Evolutionary conservation across 441 rosid species (phyloP).

Genomic region (Pelargonium myrrhifolium): DNA sequence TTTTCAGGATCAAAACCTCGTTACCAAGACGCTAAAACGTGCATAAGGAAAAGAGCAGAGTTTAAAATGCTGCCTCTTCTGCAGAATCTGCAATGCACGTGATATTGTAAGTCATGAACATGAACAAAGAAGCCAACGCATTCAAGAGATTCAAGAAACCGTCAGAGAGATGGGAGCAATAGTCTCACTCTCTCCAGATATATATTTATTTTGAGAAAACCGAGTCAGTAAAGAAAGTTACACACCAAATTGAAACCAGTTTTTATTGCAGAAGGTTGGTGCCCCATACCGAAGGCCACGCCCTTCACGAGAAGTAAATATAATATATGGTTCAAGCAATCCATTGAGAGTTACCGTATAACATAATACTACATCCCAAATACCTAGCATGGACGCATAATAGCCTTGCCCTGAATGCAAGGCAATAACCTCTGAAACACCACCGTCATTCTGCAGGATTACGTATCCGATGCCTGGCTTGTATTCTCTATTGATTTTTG

Average conservation of each 20-base stretch:
- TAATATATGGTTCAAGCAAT: background rate
- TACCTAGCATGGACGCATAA: background rate
- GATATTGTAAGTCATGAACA: too few relatives aligned
- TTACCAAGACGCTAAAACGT: too few relatives aligned
- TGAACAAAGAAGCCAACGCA: too few relatives aligned
- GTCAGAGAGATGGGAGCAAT: too few relatives aligned
- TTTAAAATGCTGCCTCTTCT: too few relatives aligned
- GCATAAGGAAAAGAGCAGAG: too few relatives aligned
- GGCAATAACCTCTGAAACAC: background rate
- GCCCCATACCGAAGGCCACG: background rate
- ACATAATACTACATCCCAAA: background rate
- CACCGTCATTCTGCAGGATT: background rate
- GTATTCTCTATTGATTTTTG: background rate
- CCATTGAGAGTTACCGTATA: conserved; percentile 8
- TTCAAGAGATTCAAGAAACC: too few relatives aligned
- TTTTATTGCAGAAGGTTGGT: conserved; percentile 1
- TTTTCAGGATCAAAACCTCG: too few relatives aligned
- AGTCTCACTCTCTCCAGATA: too few relatives aligned
- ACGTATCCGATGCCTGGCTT: conserved; percentile 2
- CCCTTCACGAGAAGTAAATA: conserved; percentile 5
- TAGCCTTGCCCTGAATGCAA: background rate
- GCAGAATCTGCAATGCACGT: too few relatives aligned
- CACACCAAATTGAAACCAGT: background rate
- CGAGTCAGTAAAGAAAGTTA: background rate
- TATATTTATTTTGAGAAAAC: background rate